phyloP scores from a whole-genome alignment of 2,329 filamentous ascomycete genomes.

The Capronia americana region DNA sequence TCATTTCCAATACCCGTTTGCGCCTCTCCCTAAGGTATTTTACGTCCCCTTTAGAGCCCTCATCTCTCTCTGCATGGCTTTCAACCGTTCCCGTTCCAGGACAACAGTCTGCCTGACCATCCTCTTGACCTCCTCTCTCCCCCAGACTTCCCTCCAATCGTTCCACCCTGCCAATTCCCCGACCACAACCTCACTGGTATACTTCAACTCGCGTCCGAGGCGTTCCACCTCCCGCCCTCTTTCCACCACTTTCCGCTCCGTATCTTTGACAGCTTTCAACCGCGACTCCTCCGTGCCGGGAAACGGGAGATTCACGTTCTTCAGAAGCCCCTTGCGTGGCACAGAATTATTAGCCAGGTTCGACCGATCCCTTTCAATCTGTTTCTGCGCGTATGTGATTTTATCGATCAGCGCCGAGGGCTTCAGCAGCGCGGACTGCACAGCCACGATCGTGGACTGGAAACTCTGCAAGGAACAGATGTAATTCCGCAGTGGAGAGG shows the following conservation, averaged over 20 bases:
- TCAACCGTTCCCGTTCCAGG: constrained; percentile 77
- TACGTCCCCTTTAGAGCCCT: constrained; percentile 58
- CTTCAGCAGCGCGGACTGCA: constrained; percentile 78
- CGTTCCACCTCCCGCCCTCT: constrained; percentile 73
- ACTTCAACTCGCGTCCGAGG: constrained; percentile 81
- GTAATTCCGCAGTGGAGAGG: constrained; percentile 74
- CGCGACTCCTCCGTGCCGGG: constrained; percentile 79
- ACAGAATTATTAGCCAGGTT: constrained; percentile 69
- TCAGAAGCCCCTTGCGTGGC: constrained; percentile 51
- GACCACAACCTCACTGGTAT: constrained; percentile 92
- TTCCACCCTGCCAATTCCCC: constrained; percentile 93
- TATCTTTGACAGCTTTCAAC: constrained; percentile 80
- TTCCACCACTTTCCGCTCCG: constrained; percentile 77
- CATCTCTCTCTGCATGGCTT: constrained; percentile 79
- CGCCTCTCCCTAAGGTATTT: neutral
- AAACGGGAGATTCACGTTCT: constrained; percentile 48
- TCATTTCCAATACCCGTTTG: neutral
- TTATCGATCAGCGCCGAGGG: constrained; percentile 78
- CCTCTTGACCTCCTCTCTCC: constrained; percentile 73
- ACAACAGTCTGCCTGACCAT: constrained; percentile 81
- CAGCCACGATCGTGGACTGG: constrained; percentile 82
- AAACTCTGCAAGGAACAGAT: constrained; percentile 78
- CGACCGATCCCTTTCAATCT: constrained; percentile 77
- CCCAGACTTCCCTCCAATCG: constrained; percentile 80
- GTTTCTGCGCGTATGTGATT: constrained; percentile 75